Conservation (phyloP, 2,329 filamentous ascomycete genomes). For the Chrysoporthe puriensis region DNA sequence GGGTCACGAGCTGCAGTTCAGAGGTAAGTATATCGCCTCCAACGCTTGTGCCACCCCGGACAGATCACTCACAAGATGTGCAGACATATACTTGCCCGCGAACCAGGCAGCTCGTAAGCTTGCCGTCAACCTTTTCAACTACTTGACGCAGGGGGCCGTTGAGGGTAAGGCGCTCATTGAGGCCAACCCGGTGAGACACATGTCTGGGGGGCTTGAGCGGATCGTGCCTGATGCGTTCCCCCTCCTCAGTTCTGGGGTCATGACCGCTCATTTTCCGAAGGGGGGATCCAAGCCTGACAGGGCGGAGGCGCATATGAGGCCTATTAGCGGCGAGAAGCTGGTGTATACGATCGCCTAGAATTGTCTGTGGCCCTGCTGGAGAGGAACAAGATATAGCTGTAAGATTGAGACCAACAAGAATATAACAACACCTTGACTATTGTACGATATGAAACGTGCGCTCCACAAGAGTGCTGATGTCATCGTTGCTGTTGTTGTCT, state of each 20-base stretch:
- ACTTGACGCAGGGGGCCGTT: constrained; percentile 31
- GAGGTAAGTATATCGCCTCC: neutral
- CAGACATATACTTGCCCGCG: neutral
- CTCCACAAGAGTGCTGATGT: too few species aligned
- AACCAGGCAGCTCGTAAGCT: constrained; percentile 30
- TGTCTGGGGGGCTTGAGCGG: constrained; percentile 37
- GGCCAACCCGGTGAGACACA: constrained; percentile 38
- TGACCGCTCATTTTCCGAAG: neutral
- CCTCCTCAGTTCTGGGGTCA: constrained; percentile 28
- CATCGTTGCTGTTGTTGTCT: too few species aligned
- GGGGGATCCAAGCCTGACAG: neutral
- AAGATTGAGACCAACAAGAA: neutral
- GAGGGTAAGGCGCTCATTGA: constrained; percentile 28
- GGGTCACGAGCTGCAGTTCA: constrained; percentile 31
- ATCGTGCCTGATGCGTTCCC: constrained; percentile 35
- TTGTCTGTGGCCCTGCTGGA: neutral
- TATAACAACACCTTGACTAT: neutral
- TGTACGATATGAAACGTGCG: neutral
- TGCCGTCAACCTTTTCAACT: constrained; percentile 42
- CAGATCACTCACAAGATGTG: neutral
- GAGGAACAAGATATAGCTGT: neutral
- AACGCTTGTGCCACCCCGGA: neutral
- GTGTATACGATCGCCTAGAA: neutral
- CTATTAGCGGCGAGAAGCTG: constrained; percentile 11
- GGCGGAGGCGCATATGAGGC: neutral